These are phyloP conservation scores for Dioszegia crocea DNA, from an alignment of 768 basidiomycete species.

Conservation along the genomic window DNA sequence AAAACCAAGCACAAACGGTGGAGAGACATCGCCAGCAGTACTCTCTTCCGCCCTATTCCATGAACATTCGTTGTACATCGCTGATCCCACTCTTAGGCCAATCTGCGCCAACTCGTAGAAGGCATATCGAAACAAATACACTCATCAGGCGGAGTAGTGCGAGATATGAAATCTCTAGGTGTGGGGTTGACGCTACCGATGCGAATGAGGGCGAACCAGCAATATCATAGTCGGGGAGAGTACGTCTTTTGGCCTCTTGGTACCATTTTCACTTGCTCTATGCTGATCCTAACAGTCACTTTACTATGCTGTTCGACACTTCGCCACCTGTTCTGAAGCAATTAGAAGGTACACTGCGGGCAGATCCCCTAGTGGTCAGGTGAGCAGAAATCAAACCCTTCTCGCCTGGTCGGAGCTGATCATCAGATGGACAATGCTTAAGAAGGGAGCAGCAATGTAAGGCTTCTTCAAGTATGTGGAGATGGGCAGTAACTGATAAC, in stretches of 20 bases:
- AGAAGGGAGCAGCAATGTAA: constrained; percentile 43
- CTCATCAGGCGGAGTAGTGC: constrained; percentile 42
- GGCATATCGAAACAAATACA: constrained; percentile 38
- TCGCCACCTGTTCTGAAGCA: constrained; percentile 41
- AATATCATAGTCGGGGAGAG: constrained; percentile 47
- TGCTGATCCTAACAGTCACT: constrained; percentile 29
- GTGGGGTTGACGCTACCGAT: constrained; percentile 38
- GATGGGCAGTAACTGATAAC: not conserved
- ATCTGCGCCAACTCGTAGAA: constrained; percentile 41
- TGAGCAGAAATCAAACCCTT: constrained; percentile 13
- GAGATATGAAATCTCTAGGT: constrained; percentile 44
- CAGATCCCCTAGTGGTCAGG: constrained; percentile 42
- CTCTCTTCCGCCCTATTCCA: not conserved
- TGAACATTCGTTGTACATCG: not conserved
- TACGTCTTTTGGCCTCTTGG: constrained; percentile 24
- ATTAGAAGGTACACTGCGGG: constrained; percentile 38
- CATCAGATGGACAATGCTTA: constrained; percentile 44
- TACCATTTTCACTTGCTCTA: not conserved
- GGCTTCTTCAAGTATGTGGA: constrained; percentile 2
- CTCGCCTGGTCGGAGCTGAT: not conserved
- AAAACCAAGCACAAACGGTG: too few species aligned
- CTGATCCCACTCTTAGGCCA: constrained; percentile 23
- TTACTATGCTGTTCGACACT: constrained; percentile 45
- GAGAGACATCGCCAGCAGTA: not conserved
- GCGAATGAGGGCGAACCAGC: constrained; percentile 45